Base-by-base conservation (phyloP, 345 rosid species). In the Kernera saxatilis region DNA sequence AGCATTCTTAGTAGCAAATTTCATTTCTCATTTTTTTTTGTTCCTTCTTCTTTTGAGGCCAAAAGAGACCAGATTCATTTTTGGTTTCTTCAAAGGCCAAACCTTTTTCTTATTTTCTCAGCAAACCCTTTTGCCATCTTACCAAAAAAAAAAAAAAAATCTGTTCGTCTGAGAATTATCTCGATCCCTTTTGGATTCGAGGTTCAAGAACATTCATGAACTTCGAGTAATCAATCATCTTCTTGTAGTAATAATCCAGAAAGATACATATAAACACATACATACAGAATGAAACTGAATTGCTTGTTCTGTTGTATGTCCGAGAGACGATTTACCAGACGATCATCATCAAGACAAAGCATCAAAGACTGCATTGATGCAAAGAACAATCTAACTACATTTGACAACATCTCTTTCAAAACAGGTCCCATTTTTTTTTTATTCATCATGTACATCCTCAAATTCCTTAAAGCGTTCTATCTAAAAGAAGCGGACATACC, bases 371-470 rank as follows among this genome's bases (percentile, higher is more conserved):
- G 81, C 66, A 82, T 70, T 50, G 93, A 86, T 55, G 79, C 84
- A 5, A 85, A 83, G 78, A 66, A 72, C 64, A 53, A 67, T 59
- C 59, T 87, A 32, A 72, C 89, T 68, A 73, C 83, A 3, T 87
- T 86, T 67, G 90, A 93, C 13, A 86, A 86, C 78, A 80, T 91
- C 75, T 87, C 98, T 71, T 86, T 91, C 70, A 91, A 88, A 80
- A 82, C 83, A 15, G 95, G 99, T 91, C 61, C 40, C 22, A 55
- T 14, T 2, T 55, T 36, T 26, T 30, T 10, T 18, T 18, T 40
- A 19, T 26, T 33, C 32, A 26, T 39, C 9, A 25, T 4, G 17
- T 19, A 23, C 58, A 64, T 66, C 48, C 8, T 59, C 56, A 36
- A 44, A 48, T 71, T 4, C 60, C 21, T 11, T 44, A 21, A 37